These are phyloP conservation scores for Carex myosuroides DNA, from an alignment of 176 grass and related monocot species.

Conservation along the genomic window DNA sequence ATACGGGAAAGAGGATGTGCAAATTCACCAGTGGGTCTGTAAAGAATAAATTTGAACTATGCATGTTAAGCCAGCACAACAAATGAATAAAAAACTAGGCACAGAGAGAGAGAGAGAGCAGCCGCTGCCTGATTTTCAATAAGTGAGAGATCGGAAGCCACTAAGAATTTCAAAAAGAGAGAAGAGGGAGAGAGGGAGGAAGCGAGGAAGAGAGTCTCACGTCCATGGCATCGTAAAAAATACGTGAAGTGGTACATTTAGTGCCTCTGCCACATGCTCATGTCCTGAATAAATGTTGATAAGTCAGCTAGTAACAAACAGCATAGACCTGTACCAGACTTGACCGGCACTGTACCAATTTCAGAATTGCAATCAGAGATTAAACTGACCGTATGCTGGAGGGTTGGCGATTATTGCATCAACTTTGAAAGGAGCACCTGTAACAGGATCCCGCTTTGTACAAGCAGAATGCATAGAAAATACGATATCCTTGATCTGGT, in stretches of 20 bases:
- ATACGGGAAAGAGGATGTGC: constrained; percentile 88
- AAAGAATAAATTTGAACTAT: constrained; percentile 32
- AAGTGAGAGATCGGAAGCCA: background rate
- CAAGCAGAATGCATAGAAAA: constrained; percentile 76
- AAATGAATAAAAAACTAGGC: background rate
- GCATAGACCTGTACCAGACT: background rate
- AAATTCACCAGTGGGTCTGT: constrained; percentile 94
- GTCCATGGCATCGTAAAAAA: constrained; percentile 99
- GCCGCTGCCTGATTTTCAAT: too few species aligned
- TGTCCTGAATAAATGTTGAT: constrained; percentile 59
- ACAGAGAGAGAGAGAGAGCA: background rate
- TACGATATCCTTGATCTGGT: constrained; percentile 93
- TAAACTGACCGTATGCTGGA: constrained; percentile 78
- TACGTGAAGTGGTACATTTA: constrained; percentile 95
- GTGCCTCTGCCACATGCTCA: constrained; percentile 81
- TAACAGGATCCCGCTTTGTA: constrained; percentile 69
- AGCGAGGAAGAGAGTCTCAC: constrained; percentile 47
- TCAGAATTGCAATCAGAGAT: background rate
- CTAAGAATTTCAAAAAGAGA: background rate
- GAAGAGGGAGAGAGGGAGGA: background rate
- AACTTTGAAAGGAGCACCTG: constrained; percentile 60
- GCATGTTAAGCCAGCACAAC: background rate
- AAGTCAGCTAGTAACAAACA: constrained; percentile 26
- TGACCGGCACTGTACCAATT: background rate
- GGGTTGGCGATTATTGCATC: constrained; percentile 95